A percentile compares a stretch with the other conserved stretches of the same genome.
Evolutionary conservation across 2,329 filamentous ascomycete species (phyloP).

Genomic region (Colletotrichum sp.): DNA sequence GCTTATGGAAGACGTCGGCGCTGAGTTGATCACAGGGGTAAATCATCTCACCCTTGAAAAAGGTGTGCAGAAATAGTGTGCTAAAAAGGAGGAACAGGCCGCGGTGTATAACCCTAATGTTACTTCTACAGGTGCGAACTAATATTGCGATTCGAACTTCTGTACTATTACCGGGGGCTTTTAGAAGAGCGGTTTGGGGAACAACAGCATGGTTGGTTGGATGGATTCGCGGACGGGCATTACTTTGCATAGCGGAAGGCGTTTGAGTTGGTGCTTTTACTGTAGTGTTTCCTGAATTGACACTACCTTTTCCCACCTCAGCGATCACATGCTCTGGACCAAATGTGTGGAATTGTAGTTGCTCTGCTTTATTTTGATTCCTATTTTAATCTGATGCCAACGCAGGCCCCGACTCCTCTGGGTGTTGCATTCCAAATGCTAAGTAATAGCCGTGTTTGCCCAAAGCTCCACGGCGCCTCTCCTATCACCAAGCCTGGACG

Average conservation of each 20-base stretch:
- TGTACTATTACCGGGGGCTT: not conserved
- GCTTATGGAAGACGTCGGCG: slow-evolving; percentile 52
- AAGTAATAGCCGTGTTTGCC: not conserved
- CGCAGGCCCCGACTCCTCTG: not conserved
- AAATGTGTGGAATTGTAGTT: not conserved
- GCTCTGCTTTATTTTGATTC: not conserved
- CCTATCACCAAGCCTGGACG: not conserved
- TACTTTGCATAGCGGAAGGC: slow-evolving; percentile 21
- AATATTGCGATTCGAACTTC: slow-evolving; percentile 5
- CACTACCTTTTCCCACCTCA: not conserved
- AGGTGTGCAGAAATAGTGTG: slow-evolving; percentile 30
- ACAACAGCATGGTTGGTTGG: not conserved
- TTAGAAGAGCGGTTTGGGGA: not conserved
- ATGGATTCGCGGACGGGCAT: not conserved
- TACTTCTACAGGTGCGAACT: slow-evolving; percentile 10
- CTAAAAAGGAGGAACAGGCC: slow-evolving; percentile 22
- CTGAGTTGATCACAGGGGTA: slow-evolving; percentile 66
- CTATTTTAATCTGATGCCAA: not conserved
- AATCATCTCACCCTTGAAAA: slow-evolving; percentile 56
- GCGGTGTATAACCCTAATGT: slow-evolving; percentile 20
- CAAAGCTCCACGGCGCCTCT: not conserved
- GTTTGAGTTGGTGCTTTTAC: slow-evolving; percentile 4
- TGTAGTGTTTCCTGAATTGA: not conserved
- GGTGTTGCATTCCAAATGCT: not conserved
- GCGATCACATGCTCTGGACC: no score